Conservation (phyloP, 345 rosid genomes). For the Eucalyptus cloeziana region DNA sequence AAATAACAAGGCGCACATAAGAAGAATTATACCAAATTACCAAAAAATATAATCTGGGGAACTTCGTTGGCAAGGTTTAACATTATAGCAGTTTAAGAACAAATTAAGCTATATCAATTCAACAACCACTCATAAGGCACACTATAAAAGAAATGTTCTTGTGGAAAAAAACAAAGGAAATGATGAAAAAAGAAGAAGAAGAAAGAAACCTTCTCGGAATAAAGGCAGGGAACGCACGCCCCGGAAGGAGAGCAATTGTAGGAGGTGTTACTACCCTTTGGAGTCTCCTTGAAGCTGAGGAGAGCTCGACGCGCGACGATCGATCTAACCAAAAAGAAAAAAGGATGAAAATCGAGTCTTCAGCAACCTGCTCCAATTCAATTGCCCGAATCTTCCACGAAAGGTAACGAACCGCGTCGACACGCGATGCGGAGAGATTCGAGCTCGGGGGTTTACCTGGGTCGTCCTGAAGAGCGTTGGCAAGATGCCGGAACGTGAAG, state of each 20-base stretch:
- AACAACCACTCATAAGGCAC: background rate
- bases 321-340: background rate
- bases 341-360: background rate
- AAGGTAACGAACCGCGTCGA: background rate
- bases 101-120: background rate
- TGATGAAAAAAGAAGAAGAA: background rate
- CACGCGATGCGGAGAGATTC: background rate
- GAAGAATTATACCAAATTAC: background rate
- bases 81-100: background rate
- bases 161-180: background rate
- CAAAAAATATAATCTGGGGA: background rate
- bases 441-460: background rate
- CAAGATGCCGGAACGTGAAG: background rate
- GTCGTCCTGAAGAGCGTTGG: background rate
- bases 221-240: constrained; percentile 72
- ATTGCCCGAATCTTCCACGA: background rate
- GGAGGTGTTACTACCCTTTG: constrained; percentile 49
- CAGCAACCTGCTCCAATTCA: background rate
- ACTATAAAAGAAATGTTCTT: background rate
- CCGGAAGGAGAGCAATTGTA: constrained; percentile 92
- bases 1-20: background rate
- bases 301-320: constrained; percentile 32
- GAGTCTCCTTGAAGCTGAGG: constrained; percentile 57
- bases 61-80: background rate
- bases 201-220: constrained; percentile 63